phyloP scores from a whole-genome alignment of 2,329 filamentous ascomycete species.

The Aspergillus terreus region DNA sequence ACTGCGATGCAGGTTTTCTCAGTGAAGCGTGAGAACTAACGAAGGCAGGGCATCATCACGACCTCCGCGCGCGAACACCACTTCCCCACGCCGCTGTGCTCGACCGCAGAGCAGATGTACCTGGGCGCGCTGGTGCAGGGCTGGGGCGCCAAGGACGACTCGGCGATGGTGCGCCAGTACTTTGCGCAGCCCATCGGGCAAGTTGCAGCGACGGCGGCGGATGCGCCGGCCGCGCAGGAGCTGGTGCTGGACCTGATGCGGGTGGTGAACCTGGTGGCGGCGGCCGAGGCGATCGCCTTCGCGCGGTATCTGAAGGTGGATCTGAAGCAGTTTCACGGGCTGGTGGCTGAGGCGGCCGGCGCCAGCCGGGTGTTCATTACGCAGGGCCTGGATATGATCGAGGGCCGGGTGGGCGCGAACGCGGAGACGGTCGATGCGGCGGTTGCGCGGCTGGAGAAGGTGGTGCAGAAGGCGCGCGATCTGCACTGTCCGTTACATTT shows the following conservation, averaged over 20 bases:
- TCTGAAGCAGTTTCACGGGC: slow-evolving; percentile 42
- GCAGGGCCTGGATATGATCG: slow-evolving; percentile 35
- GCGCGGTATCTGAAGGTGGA: slow-evolving; percentile 45
- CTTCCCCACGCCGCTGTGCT: slow-evolving; percentile 60
- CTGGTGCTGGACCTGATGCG: slow-evolving; percentile 43
- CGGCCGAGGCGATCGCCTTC: slow-evolving; percentile 48
- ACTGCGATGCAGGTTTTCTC: too few relatives aligned
- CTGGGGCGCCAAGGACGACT: slow-evolving; percentile 53
- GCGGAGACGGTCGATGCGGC: slow-evolving; percentile 35
- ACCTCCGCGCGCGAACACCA: slow-evolving; percentile 56
- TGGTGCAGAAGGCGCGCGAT: slow-evolving; percentile 41
- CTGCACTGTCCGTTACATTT: slow-evolving; percentile 37
- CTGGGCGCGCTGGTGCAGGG: slow-evolving; percentile 58
- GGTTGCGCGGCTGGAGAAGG: slow-evolving; percentile 35
- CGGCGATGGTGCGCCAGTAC: slow-evolving; percentile 55
- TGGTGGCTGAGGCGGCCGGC: slow-evolving; percentile 48
- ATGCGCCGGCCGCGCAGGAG: slow-evolving; percentile 33
- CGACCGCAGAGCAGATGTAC: slow-evolving; percentile 63
- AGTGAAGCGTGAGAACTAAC: too few relatives aligned
- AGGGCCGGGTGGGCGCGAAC: slow-evolving; percentile 22
- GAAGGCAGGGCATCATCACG: slow-evolving; percentile 57
- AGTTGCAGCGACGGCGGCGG: slow-evolving; percentile 32
- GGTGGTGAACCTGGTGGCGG: slow-evolving; percentile 48
- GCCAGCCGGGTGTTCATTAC: slow-evolving; percentile 44
- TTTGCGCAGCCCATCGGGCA: slow-evolving; percentile 38